Percentiles rank a stretch among this genome's conserved stretches.
phyloP scores from a whole-genome alignment of 1,284 basidiomycete genomes.

The Inonotus obliquus region DNA sequence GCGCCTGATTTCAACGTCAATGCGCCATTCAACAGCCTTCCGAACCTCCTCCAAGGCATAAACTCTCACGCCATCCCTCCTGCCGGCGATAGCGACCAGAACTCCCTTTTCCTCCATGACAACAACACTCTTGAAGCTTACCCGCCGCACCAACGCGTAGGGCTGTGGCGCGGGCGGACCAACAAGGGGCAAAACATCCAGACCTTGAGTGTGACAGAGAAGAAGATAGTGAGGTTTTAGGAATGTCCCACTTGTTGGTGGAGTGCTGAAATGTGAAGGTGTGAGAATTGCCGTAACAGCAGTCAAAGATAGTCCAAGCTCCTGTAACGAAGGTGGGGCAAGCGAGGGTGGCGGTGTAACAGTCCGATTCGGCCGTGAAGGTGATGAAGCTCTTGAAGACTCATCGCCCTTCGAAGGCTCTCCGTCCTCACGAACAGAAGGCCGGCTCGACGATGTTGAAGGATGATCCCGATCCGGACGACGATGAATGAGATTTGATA shows the following conservation, averaged over 20 bases:
- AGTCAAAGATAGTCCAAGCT: slow-evolving; percentile 67
- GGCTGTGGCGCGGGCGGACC: slow-evolving; percentile 70
- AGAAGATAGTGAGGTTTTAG: slow-evolving; percentile 75
- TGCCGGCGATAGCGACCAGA: slow-evolving; percentile 76
- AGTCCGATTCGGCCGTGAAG: slow-evolving; percentile 47
- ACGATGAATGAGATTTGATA: slow-evolving; percentile 72
- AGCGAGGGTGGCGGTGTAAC: slow-evolving; percentile 65
- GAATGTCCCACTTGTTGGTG: slow-evolving; percentile 72
- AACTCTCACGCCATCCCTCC: slow-evolving; percentile 76
- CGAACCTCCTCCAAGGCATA: slow-evolving; percentile 80
- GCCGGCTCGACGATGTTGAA: slow-evolving; percentile 25
- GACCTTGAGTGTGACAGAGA: slow-evolving; percentile 74
- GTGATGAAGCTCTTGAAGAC: slow-evolving; percentile 36
- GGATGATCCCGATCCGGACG: slow-evolving; percentile 41
- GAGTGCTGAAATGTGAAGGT: slow-evolving; percentile 70
- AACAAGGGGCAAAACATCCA: slow-evolving; percentile 71
- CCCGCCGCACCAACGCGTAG: slow-evolving; percentile 72
- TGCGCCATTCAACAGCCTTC: slow-evolving; percentile 78
- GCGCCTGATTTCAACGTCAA: slow-evolving; percentile 71
- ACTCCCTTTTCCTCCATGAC: slow-evolving; percentile 86
- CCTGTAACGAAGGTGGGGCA: slow-evolving; percentile 63
- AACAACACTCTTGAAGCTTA: slow-evolving; percentile 77
- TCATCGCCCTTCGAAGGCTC: slow-evolving; percentile 22
- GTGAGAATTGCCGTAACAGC: slow-evolving; percentile 61
- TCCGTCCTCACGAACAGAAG: slow-evolving; percentile 20